A percentile compares a stretch with the other conserved stretches of the same genome.
These are phyloP conservation scores for Colletotrichum tabaci DNA, from an alignment of 2,329 filamentous ascomycete species.

Conservation along the genomic window DNA sequence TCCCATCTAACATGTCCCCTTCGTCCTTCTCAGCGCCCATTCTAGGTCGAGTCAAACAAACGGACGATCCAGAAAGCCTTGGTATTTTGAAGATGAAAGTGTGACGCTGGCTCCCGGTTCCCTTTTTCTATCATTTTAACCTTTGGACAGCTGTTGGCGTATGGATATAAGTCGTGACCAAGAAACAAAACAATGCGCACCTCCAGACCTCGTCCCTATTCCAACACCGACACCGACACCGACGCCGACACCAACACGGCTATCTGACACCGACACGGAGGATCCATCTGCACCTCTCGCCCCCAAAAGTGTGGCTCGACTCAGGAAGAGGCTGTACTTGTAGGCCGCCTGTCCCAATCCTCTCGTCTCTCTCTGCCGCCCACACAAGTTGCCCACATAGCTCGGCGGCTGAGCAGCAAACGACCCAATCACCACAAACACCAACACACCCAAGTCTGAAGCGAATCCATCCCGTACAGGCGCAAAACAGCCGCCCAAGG, in stretches of 20 bases:
- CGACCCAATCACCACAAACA: conserved; percentile 32
- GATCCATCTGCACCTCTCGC: not conserved
- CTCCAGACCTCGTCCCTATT: not conserved
- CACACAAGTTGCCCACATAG: conserved; percentile 7
- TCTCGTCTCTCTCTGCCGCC: conserved; percentile 18
- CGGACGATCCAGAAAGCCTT: conserved; percentile 37
- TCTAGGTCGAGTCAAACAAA: conserved; percentile 30
- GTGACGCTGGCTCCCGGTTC: conserved; percentile 24
- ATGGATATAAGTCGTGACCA: not conserved
- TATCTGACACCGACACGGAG: conserved; percentile 20
- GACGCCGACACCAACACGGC: not conserved
- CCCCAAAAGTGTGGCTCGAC: not conserved
- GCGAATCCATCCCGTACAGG: conserved; percentile 26
- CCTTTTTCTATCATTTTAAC: too few relatives aligned
- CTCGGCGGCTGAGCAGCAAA: conserved; percentile 35
- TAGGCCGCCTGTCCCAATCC: conserved; percentile 25
- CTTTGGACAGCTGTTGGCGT: conserved; percentile 17
- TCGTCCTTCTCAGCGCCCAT: conserved; percentile 4
- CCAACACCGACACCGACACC: too few relatives aligned
- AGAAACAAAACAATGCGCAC: conserved; percentile 3
- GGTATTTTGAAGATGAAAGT: conserved; percentile 6
- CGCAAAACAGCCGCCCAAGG: conserved; percentile 21
- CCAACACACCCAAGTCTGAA: conserved; percentile 26
- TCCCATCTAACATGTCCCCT: not conserved
- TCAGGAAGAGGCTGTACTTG: conserved; percentile 31